Percentiles rank a stretch among this genome's conserved stretches.
These are phyloP conservation scores for Colletotrichum scovillei DNA, from an alignment of 2,329 filamentous ascomycete genomes.

Conservation along the genomic window DNA sequence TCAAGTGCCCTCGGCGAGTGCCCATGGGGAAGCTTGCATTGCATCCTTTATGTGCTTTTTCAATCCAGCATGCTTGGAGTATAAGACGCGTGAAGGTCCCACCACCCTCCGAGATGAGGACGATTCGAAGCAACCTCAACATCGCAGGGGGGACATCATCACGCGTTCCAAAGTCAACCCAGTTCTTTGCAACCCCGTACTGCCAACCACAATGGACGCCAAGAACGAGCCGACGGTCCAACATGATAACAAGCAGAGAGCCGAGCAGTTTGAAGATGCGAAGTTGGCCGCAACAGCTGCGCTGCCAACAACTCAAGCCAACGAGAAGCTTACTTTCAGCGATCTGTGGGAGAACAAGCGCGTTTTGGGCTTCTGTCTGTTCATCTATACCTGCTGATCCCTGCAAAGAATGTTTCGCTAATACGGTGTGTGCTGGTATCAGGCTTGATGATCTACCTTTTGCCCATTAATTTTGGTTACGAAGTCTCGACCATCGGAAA, in stretches of 20 bases:
- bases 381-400: not conserved
- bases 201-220: slow-evolving; percentile 8
- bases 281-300: slow-evolving; percentile 3
- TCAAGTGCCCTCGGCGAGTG: not conserved
- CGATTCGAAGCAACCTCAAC: too few relatives aligned
- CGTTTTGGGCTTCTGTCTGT: slow-evolving; percentile 30
- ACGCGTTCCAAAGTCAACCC: not conserved
- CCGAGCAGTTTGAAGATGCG: slow-evolving; percentile 12
- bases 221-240: slow-evolving; percentile 9
- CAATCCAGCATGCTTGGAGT: not conserved
- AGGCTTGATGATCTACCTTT: slow-evolving; percentile 30
- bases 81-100: slow-evolving; percentile 17
- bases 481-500: slow-evolving; percentile 44
- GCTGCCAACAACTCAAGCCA: slow-evolving; percentile 6
- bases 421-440: not conserved
- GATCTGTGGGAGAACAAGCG: slow-evolving; percentile 26
- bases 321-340: slow-evolving; percentile 16
- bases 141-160: not conserved
- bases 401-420: not conserved
- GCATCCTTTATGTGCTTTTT: not conserved
- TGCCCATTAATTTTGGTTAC: slow-evolving; percentile 40
- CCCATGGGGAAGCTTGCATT: slow-evolving; percentile 12
- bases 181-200: not conserved
- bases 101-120: not conserved
- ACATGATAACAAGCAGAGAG: slow-evolving; percentile 7